Evolutionary conservation across 805 yeast species (phyloP).

Genomic region (Clavispora phyllophila): DNA sequence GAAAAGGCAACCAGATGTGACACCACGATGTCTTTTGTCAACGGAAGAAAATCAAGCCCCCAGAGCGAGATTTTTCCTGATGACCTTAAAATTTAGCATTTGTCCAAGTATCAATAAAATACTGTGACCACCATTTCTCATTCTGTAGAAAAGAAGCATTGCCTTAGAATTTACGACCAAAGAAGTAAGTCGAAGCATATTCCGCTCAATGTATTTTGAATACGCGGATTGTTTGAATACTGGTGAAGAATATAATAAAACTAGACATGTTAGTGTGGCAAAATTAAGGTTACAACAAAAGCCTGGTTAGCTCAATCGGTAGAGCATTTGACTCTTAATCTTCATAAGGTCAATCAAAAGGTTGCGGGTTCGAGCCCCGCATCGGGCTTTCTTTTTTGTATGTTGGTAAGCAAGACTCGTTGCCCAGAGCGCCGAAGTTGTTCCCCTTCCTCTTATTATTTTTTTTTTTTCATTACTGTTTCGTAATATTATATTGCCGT

Average conservation of each 20-base stretch:
- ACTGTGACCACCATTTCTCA: neutral
- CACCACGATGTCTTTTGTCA: constrained; percentile 24
- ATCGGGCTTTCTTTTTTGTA: constrained; percentile 3
- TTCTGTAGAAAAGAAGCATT: no score
- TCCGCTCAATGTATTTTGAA: no score
- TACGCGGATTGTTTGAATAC: no score
- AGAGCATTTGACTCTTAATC: constrained; percentile 31
- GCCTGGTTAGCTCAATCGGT: constrained; percentile 27
- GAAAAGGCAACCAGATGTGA: constrained; percentile 31
- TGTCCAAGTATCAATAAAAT: neutral
- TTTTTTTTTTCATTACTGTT: neutral
- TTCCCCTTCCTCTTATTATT: neutral
- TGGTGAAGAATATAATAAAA: no score
- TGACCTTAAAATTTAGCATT: constrained; percentile 18
- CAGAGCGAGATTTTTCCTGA: constrained; percentile 19
- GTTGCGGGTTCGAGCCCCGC: constrained; percentile 20
- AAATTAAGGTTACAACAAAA: neutral
- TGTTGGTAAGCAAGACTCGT: no score
- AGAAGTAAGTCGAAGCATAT: no score
- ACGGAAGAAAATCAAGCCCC: constrained; percentile 15
- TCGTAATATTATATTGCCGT: neutral
- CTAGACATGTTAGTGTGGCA: neutral
- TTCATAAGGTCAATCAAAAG: constrained; percentile 25
- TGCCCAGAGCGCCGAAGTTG: no score
- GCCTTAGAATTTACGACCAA: no score